Percentiles rank a stretch among this genome's conserved stretches.
Evolutionary conservation across 441 rosid genomes (phyloP).

Genomic region (Erodium trifolium): DNA sequence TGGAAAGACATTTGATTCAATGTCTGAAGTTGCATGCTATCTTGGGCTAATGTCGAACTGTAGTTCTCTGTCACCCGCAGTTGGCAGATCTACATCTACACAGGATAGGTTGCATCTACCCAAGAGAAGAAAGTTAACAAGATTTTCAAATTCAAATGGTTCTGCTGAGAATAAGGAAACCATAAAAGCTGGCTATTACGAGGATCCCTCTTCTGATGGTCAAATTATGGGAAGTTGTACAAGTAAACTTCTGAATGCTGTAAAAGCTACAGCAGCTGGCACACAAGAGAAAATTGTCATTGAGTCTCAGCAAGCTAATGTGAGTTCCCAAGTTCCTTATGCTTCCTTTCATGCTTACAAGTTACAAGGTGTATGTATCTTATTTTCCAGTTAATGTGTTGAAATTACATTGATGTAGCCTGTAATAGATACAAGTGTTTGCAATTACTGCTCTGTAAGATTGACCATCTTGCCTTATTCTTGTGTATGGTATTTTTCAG

Average conservation of each 20-base stretch:
- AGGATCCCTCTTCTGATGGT: slow-evolving; percentile 33
- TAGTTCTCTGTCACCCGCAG: slow-evolving; percentile 37
- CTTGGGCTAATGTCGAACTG: slow-evolving; percentile 54
- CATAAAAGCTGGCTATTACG: slow-evolving; percentile 30
- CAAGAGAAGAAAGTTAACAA: slow-evolving; percentile 56
- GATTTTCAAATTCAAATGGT: slow-evolving; percentile 38
- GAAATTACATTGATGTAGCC: background rate
- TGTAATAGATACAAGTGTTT: background rate
- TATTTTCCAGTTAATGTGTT: slow-evolving; percentile 9
- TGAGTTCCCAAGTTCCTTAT: slow-evolving; percentile 31
- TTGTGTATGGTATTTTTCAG: slow-evolving; percentile 42
- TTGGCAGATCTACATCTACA: slow-evolving; percentile 38
- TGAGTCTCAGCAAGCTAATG: slow-evolving; percentile 38
- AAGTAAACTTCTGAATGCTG: slow-evolving; percentile 25
- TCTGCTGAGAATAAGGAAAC: slow-evolving; percentile 27
- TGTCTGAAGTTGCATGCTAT: slow-evolving; percentile 75
- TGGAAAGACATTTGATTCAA: slow-evolving; percentile 69
- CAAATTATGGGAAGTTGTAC: slow-evolving; percentile 29
- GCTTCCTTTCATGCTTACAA: background rate
- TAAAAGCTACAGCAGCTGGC: slow-evolving; percentile 35
- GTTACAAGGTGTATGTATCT: slow-evolving; percentile 10
- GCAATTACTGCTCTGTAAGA: background rate
- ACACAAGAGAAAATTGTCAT: slow-evolving; percentile 32
- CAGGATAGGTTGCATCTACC: slow-evolving; percentile 46
- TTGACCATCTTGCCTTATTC: slow-evolving; percentile 17